Evolutionary conservation across 164 flowering plant species (phyloP).

Genomic region (Vitis amurensis): DNA sequence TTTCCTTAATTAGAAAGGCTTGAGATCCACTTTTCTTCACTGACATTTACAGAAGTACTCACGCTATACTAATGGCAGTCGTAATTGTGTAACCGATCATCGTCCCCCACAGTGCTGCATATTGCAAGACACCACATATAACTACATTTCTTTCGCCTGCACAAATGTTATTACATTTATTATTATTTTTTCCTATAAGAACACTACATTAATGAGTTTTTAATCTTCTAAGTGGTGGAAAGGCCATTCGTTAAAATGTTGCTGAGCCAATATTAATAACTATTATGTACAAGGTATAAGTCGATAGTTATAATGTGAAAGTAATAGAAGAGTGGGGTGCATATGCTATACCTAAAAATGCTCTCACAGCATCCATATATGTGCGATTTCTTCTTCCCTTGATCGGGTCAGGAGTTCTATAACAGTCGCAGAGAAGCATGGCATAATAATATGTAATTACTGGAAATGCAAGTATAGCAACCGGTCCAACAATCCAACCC

Average conservation of each 20-base stretch:
- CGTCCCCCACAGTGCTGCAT: conserved; percentile 27
- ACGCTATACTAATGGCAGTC: conserved; percentile 38
- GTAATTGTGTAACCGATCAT: conserved; percentile 35
- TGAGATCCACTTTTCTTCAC: too few species aligned
- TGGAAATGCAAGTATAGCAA: conserved; percentile 27
- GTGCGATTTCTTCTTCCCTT: conserved; percentile 37
- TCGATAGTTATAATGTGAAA: too few species aligned
- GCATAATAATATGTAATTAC: conserved; percentile 32
- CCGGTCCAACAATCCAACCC: conserved; percentile 45
- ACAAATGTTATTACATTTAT: too few species aligned
- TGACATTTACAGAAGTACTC: neutral
- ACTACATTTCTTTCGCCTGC: conserved; percentile 23
- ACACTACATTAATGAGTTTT: too few species aligned
- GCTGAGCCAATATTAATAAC: too few species aligned
- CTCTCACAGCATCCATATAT: conserved; percentile 35
- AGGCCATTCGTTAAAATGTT: too few species aligned
- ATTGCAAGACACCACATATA: conserved; percentile 26
- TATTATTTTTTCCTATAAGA: too few species aligned
- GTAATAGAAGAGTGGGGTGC: too few species aligned
- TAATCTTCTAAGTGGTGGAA: too few species aligned
- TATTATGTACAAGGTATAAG: too few species aligned
- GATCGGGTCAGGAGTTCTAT: conserved; percentile 43
- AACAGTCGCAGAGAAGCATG: conserved; percentile 36
- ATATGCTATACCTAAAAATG: conserved; percentile 26
- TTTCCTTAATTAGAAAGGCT: too few species aligned